Base-by-base conservation (phyloP, 2,329 filamentous ascomycete genomes). In the Fonsecaea multimorphosa region DNA sequence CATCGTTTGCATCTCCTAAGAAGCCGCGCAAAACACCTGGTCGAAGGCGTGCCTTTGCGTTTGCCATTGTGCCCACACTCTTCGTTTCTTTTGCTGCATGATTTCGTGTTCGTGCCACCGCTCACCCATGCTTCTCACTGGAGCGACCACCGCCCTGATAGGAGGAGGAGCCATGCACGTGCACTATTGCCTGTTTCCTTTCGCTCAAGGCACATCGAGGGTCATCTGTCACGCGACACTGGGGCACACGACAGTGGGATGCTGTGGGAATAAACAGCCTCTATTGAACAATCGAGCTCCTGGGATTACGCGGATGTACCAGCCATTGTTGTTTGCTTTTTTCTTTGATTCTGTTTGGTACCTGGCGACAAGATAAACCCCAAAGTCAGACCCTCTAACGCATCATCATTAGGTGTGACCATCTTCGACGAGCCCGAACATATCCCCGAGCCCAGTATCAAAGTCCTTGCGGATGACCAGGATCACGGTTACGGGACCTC, bases 351-450 rank as follows among this genome's bases (percentile, higher is more conserved):
- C 49, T 49, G 19, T 44, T 40, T 34, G 16, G 29, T 16, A 51
- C 36, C 22, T 55, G 27, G 22, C 22, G 51, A n/a, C 16, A n/a
- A 31, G 51, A 54, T 22, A 31, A 24, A 29, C n/a, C 22, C 16
- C n/a, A n/a, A n/a, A n/a, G n/a, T n/a, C n/a, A n/a, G n/a, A n/a
- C 32, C 40, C 11, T 49, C 44, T 60, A 31, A 31, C 19, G 29
- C 51, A 55, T 44, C 51, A 55, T 44, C 58, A 27, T 49, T 62
- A 74, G 72, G 66, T 56, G 72, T 74, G 53, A 71, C 68, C 38
- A 72, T 74, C 27, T 70, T 68, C 46, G 71, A 72, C 34, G 72
- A 73, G 59, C 72, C 72, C 19, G 72, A 74, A 59, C 63, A 69
- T 52, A 71, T 72, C 44, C 58, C 58, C 40, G 67, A 72, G 40